A percentile compares a stretch with the other conserved stretches of the same genome.
These are phyloP conservation scores for Grifola frondosa DNA, from an alignment of 1,284 basidiomycete genomes.

Conservation along the genomic window DNA sequence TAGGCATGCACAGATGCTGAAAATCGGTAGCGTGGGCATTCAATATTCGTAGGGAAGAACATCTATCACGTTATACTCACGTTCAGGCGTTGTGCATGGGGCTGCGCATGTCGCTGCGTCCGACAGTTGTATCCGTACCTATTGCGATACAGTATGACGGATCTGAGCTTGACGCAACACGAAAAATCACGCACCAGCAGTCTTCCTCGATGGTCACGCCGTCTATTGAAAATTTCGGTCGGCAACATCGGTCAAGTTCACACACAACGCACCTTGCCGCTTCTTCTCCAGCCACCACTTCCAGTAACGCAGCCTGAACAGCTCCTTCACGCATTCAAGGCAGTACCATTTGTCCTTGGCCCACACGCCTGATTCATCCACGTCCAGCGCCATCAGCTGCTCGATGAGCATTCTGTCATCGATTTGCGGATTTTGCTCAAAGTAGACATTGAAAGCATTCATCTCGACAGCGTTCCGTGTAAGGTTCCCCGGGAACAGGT, in stretches of 20 bases:
- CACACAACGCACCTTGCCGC: constrained; percentile 15
- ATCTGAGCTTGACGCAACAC: not conserved
- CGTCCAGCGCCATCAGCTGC: constrained; percentile 21
- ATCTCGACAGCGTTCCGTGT: constrained; percentile 15
- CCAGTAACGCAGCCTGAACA: constrained; percentile 23
- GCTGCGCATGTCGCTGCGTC: constrained; percentile 26
- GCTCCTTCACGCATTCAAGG: constrained; percentile 20
- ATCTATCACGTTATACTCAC: constrained; percentile 16
- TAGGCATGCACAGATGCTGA: constrained; percentile 32
- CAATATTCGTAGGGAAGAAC: not conserved
- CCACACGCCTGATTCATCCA: constrained; percentile 17
- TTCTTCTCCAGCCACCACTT: constrained; percentile 28
- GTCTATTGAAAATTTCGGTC: constrained; percentile 7
- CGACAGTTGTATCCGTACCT: constrained; percentile 34
- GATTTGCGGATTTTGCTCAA: not conserved
- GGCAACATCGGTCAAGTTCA: not conserved
- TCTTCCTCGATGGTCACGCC: constrained; percentile 15
- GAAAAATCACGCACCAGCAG: constrained; percentile 27
- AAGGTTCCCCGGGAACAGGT: constrained; percentile 20
- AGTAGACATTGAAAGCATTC: not conserved
- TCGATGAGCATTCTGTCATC: constrained; percentile 13
- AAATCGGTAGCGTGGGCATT: not conserved
- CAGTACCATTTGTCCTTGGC: constrained; percentile 31
- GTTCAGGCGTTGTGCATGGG: constrained; percentile 28
- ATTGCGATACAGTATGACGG: not conserved